Evolutionary conservation across 2,329 filamentous ascomycete genomes (phyloP).

Genomic region (Verruconis gallopava): DNA sequence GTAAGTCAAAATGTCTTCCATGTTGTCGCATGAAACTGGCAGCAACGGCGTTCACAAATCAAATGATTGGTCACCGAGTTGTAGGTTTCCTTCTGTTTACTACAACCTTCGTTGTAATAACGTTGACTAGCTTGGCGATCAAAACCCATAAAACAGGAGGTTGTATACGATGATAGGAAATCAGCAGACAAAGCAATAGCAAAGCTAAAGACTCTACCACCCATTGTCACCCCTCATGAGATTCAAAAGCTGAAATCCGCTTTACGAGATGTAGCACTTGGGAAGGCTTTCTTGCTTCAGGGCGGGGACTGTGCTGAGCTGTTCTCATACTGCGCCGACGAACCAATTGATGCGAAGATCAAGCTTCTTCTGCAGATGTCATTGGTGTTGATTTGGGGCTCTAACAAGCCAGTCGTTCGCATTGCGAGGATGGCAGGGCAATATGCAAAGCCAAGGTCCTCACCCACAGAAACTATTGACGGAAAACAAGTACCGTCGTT

Average conservation of each 20-base stretch:
- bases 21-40: no score
- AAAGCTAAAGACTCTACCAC: slow-evolving; percentile 58
- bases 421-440: slow-evolving; percentile 95
- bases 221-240: slow-evolving; percentile 66
- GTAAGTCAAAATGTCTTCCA: no score
- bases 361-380: slow-evolving; percentile 97
- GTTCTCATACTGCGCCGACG: slow-evolving; percentile 88
- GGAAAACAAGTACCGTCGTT: slow-evolving; percentile 79
- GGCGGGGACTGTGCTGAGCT: slow-evolving; percentile 95
- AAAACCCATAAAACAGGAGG: slow-evolving; percentile 67
- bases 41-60: no score
- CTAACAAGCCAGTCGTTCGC: slow-evolving; percentile 70
- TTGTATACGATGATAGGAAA: slow-evolving; percentile 51
- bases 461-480: slow-evolving; percentile 64
- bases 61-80: no score
- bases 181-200: slow-evolving; percentile 46
- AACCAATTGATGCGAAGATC: slow-evolving; percentile 87
- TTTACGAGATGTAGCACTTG: slow-evolving; percentile 74
- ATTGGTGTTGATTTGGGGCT: slow-evolving; percentile 83
- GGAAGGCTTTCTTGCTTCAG: slow-evolving; percentile 87
- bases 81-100: background rate
- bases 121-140: slow-evolving; percentile 50
- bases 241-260: slow-evolving; percentile 68
- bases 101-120: slow-evolving; percentile 2
- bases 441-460: slow-evolving; percentile 91